Conservation (phyloP, 345 rosid genomes). For the Aegle marmelos region DNA sequence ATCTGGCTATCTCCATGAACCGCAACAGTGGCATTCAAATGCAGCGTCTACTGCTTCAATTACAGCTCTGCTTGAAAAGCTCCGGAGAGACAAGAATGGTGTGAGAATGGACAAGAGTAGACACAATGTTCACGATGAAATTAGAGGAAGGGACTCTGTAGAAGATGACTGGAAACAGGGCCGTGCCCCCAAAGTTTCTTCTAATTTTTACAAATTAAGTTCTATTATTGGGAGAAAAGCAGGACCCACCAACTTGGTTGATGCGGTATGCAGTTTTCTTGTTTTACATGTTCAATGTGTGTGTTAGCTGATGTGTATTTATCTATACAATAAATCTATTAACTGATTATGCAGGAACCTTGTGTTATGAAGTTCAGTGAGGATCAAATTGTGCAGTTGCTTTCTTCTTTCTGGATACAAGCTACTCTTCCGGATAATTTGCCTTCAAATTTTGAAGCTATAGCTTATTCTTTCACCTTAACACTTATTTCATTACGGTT, state of each 20-base stretch:
- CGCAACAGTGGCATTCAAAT: slow-evolving; percentile 61
- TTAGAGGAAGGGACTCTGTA: slow-evolving; percentile 34
- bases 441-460: slow-evolving; percentile 88
- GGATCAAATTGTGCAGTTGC: slow-evolving; percentile 84
- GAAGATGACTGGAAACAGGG: slow-evolving; percentile 58
- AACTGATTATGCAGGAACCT: slow-evolving; percentile 53
- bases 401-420: slow-evolving; percentile 90
- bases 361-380: slow-evolving; percentile 66
- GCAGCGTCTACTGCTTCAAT: slow-evolving; percentile 71
- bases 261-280: slow-evolving; percentile 36
- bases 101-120: slow-evolving; percentile 41
- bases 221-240: slow-evolving; percentile 65
- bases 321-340: neutral
- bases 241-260: slow-evolving; percentile 42
- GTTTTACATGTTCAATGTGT: neutral
- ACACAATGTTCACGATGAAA: slow-evolving; percentile 38
- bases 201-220: slow-evolving; percentile 61
- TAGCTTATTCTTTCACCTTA: slow-evolving; percentile 76
- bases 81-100: slow-evolving; percentile 73
- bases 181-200: slow-evolving; percentile 45
- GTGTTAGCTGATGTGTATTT: neutral
- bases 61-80: slow-evolving; percentile 79
- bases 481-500: slow-evolving; percentile 67
- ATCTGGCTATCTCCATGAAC: slow-evolving; percentile 56
- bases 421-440: slow-evolving; percentile 65